Percentiles rank a stretch among this genome's conserved stretches.
Evolutionary conservation across 768 basidiomycete genomes (phyloP).

Genomic region (Phylloporus scabripes): DNA sequence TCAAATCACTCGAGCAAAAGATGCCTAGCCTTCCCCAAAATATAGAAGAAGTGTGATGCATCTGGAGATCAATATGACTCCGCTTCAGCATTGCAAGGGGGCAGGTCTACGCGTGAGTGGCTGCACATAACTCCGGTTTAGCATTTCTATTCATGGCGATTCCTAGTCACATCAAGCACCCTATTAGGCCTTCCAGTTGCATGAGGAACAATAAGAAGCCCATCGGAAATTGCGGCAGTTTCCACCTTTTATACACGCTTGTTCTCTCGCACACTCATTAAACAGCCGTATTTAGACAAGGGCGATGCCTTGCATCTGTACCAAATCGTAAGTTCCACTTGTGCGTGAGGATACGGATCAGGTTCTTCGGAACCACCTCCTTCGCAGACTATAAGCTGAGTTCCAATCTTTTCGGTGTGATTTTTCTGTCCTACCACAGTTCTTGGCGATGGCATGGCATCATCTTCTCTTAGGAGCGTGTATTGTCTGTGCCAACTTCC

Average conservation of each 20-base stretch:
- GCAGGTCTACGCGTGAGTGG: not conserved
- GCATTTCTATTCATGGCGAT: conserved; percentile 4
- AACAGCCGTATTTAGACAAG: not conserved
- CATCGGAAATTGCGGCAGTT: not conserved
- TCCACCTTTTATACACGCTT: not conserved
- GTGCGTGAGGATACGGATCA: not conserved
- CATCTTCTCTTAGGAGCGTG: not conserved
- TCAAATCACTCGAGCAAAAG: conserved; percentile 30
- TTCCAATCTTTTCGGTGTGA: conserved; percentile 1
- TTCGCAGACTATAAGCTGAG: not conserved
- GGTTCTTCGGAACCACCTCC: not conserved
- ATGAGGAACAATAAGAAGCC: not conserved
- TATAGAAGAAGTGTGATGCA: conserved; percentile 7
- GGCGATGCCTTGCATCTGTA: not conserved
- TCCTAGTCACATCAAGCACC: conserved; percentile 1
- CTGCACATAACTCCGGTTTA: conserved; percentile 5
- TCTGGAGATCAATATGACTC: conserved; percentile 13
- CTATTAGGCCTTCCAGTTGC: conserved; percentile 4
- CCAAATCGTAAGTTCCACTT: not conserved
- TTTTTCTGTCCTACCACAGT: not conserved
- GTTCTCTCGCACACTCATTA: not conserved
- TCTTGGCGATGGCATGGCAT: not conserved
- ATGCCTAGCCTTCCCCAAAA: conserved; percentile 2
- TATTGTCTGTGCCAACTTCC: conserved; percentile 4
- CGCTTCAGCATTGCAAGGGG: not conserved